These are phyloP conservation scores for Calonectria pteridis DNA, from an alignment of 2,329 filamentous ascomycete genomes.

Conservation along the genomic window DNA sequence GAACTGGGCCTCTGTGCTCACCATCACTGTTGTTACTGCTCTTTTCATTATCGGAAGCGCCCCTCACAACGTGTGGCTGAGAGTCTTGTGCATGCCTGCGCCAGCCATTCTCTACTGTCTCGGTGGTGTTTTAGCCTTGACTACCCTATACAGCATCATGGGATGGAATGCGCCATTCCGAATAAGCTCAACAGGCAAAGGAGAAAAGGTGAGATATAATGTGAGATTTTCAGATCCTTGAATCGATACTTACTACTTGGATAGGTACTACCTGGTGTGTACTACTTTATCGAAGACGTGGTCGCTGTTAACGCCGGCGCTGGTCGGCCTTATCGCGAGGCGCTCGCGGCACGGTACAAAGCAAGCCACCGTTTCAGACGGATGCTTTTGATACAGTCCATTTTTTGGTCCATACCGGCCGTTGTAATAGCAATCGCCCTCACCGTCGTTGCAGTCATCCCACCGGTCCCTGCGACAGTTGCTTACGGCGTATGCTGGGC, in stretches of 20 bases:
- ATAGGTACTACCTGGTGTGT: slow-evolving; percentile 70
- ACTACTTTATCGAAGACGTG: slow-evolving; percentile 76
- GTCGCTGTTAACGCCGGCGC: slow-evolving; percentile 75
- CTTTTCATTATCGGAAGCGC: slow-evolving; percentile 64
- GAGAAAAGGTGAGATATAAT: slow-evolving; percentile 50
- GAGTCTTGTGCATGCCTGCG: slow-evolving; percentile 64
- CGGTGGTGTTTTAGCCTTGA: slow-evolving; percentile 56
- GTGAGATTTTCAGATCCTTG: neutral
- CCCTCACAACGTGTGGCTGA: slow-evolving; percentile 62
- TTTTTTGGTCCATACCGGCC: slow-evolving; percentile 57
- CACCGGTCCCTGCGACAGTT: slow-evolving; percentile 49
- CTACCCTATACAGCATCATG: slow-evolving; percentile 50
- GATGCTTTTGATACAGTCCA: slow-evolving; percentile 55
- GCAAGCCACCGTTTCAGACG: slow-evolving; percentile 56
- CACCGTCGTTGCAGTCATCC: slow-evolving; percentile 53
- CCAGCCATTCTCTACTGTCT: slow-evolving; percentile 63
- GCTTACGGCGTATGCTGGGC: slow-evolving; percentile 56
- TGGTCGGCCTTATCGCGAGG: slow-evolving; percentile 57
- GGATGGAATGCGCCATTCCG: slow-evolving; percentile 67
- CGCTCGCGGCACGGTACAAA: slow-evolving; percentile 55
- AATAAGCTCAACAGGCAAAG: slow-evolving; percentile 73
- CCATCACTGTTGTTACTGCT: slow-evolving; percentile 62
- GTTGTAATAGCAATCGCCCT: slow-evolving; percentile 52
- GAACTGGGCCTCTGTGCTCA: slow-evolving; percentile 60
- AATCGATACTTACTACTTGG: slow-evolving; percentile 41